Evolutionary conservation across 139 green algal species (phyloP), one percentile per base, ranked within the genome.

Genomic region (Diplosphaera chodatii): DNA sequence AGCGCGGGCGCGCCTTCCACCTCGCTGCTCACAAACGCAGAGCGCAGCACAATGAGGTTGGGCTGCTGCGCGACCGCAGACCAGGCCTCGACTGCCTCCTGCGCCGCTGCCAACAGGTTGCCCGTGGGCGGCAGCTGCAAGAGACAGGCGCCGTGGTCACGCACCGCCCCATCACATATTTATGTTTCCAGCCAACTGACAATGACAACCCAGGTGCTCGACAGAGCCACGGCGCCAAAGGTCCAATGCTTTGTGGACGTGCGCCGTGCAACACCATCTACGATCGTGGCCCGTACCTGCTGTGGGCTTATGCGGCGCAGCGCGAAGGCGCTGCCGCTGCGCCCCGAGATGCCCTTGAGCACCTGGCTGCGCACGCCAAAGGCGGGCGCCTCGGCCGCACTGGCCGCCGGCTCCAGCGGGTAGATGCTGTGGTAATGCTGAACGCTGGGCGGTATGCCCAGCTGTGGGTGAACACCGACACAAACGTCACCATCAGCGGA

Each of bases 381-480:
- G 6, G 28, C 65, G 22, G 76, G 68, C 3, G 72, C 55, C 27
- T 86, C 83, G 6, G 74, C 67, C 21, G 67, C 80, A 0, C 25
- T 8, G 13, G 59, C 37, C 37, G 84, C 48, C 37, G 87, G 84
- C 68, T 95, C 89, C 69, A 95, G 77, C 0, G 89, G 92, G 73
- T 86, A 93, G 31, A 97, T 78, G 15, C 82, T 87, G 85, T 97
- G 91, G 81, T 90, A 97, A 55, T 77, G 62, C 37, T 81, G 72
- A 40, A 96, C 64, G 62, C 84, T 74, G 25, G 83, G 72, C 1
- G 89, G 87, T 55, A 93, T 56, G n/a, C 82, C 79, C n/a, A 32
- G 18, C n/a, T 79, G 68, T n/a, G n/a, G n/a, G n/a, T n/a, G n/a
- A n/a, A n/a, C n/a, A n/a, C n/a, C n/a, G n/a, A n/a, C n/a, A n/a